Evolutionary conservation across 2,329 filamentous ascomycete species (phyloP).

Genomic region (Paecilomyces formosus): DNA sequence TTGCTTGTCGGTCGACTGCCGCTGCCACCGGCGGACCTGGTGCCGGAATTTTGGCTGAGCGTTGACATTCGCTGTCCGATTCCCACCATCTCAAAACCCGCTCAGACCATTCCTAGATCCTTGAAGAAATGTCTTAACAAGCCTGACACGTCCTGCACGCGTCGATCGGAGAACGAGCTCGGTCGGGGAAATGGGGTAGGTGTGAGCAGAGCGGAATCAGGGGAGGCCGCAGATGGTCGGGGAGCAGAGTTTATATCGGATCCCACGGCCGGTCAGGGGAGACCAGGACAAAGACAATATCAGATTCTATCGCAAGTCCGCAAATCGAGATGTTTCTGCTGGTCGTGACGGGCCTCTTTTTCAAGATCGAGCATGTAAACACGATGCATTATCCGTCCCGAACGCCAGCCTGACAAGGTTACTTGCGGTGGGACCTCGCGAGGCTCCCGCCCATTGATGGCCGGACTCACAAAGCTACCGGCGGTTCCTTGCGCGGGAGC

Average conservation of each 20-base stretch:
- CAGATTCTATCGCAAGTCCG: not conserved
- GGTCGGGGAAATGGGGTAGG: slow-evolving; percentile 7
- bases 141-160: not conserved
- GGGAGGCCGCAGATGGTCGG: slow-evolving; percentile 12
- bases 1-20: slow-evolving; percentile 46
- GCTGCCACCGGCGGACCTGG: slow-evolving; percentile 19
- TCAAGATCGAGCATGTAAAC: not conserved
- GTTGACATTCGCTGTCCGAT: slow-evolving; percentile 31
- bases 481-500: slow-evolving; percentile 3
- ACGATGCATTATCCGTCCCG: not conserved
- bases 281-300: not conserved
- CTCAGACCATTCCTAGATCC: slow-evolving; percentile 27
- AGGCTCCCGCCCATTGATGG: not conserved
- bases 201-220: slow-evolving; percentile 19
- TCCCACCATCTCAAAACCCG: slow-evolving; percentile 25
- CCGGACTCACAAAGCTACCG: not conserved
- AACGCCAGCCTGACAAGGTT: not conserved
- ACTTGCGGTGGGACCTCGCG: not conserved
- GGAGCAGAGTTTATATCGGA: not conserved
- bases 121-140: not conserved
- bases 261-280: not conserved
- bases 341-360: not conserved
- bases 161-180: slow-evolving; percentile 1
- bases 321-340: not conserved
- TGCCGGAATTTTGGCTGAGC: slow-evolving; percentile 27